These are phyloP conservation scores for Penicillium taxi DNA, from an alignment of 495 filamentous ascomycete genomes.

Conservation along the genomic window DNA sequence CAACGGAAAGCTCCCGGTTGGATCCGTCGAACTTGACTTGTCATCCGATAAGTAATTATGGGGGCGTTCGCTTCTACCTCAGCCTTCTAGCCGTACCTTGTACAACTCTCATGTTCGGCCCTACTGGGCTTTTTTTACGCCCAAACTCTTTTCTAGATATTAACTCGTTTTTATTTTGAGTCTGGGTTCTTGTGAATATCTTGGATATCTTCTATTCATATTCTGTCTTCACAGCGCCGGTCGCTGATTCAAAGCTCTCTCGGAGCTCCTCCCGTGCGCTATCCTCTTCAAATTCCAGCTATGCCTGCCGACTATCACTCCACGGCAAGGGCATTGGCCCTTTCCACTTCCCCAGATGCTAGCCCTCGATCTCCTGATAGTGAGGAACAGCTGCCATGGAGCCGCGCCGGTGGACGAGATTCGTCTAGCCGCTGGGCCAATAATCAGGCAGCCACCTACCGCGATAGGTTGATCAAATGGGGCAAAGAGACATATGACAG, in stretches of 20 bases:
- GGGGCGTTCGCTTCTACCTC: no score
- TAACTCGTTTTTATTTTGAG: not conserved
- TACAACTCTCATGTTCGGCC: not conserved
- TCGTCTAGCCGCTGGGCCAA: conserved; percentile 21
- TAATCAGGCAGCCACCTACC: conserved; percentile 23
- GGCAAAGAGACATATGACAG: conserved; percentile 22
- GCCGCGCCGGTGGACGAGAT: conserved; percentile 28
- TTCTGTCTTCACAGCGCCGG: conserved; percentile 7
- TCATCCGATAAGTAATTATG: no score
- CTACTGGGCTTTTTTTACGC: no score
- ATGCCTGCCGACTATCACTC: conserved; percentile 55
- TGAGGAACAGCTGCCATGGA: conserved; percentile 40
- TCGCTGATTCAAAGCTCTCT: conserved; percentile 3
- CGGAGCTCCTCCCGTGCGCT: conserved; percentile 6
- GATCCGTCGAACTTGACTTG: no score
- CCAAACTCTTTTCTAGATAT: not conserved
- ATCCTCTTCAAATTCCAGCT: conserved; percentile 5
- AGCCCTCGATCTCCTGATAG: conserved; percentile 21
- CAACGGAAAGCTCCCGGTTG: no score
- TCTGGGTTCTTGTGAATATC: not conserved
- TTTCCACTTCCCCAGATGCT: conserved; percentile 45
- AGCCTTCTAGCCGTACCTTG: not conserved
- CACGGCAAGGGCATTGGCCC: conserved; percentile 56
- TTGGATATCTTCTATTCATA: not conserved
- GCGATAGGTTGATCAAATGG: conserved; percentile 40